These are phyloP conservation scores for Polyporus tsugae DNA, from an alignment of 1,284 basidiomycete species.

Conservation along the genomic window DNA sequence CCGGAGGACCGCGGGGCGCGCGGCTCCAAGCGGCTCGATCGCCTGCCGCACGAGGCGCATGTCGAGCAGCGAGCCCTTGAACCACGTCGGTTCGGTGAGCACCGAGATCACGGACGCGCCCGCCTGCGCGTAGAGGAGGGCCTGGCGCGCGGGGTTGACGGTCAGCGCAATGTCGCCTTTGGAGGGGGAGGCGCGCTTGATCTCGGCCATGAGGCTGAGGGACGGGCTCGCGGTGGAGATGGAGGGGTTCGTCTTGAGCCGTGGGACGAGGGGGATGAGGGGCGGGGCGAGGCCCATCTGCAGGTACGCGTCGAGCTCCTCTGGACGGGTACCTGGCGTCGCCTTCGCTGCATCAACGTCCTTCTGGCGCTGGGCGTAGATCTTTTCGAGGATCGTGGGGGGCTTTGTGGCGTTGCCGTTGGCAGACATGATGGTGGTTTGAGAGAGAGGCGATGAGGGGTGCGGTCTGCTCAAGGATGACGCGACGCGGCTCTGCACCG, in stretches of 20 bases:
- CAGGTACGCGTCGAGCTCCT: constrained; percentile 74
- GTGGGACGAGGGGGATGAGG: constrained; percentile 68
- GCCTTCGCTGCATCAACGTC: constrained; percentile 64
- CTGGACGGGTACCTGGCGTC: constrained; percentile 76
- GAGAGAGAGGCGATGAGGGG: background rate
- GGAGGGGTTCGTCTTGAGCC: constrained; percentile 60
- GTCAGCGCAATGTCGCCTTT: constrained; percentile 86
- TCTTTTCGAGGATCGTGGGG: constrained; percentile 81
- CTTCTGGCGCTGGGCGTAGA: constrained; percentile 64
- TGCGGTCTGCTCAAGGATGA: background rate
- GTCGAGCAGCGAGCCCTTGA: constrained; percentile 93
- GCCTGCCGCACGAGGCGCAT: constrained; percentile 89
- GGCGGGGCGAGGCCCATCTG: constrained; percentile 84
- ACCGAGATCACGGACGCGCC: constrained; percentile 96
- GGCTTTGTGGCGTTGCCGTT: constrained; percentile 49
- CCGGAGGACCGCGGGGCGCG: constrained; percentile 94
- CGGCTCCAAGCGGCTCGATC: constrained; percentile 77
- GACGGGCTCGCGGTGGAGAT: constrained; percentile 53
- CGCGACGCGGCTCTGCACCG: background rate
- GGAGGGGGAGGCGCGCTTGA: constrained; percentile 95
- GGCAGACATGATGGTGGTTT: constrained; percentile 12
- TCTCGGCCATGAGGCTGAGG: constrained; percentile 86
- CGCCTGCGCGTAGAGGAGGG: constrained; percentile 88
- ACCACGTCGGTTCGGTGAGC: constrained; percentile 97
- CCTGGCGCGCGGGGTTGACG: constrained; percentile 84